Evolutionary conservation across 225 moss, liverwort and hornwort genomes (phyloP).

Genomic region (Asterella californica): DNA sequence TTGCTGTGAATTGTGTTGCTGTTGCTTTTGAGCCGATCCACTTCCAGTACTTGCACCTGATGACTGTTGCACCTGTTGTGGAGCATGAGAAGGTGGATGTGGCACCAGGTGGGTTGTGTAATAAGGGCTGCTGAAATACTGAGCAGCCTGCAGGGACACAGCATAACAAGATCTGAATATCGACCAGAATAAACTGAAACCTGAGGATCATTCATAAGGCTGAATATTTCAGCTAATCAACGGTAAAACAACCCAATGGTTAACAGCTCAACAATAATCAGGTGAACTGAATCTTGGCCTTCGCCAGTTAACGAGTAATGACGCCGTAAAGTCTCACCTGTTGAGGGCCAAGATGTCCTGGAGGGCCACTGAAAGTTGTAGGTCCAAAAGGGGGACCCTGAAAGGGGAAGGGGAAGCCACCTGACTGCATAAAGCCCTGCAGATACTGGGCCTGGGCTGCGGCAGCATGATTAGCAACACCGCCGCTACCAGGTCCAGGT

Average conservation of each 20-base stretch:
- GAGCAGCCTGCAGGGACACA: slow-evolving; percentile 56
- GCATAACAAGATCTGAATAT: not conserved
- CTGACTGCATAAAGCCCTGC: slow-evolving; percentile 78
- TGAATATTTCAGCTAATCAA: not conserved
- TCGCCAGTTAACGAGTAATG: not conserved
- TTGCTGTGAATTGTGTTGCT: slow-evolving; percentile 42
- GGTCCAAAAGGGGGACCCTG: slow-evolving; percentile 59
- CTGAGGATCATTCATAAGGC: not conserved
- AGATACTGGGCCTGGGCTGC: slow-evolving; percentile 69
- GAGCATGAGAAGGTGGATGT: slow-evolving; percentile 55
- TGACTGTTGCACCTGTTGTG: slow-evolving; percentile 52
- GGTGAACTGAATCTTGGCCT: not conserved
- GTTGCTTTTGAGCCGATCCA: slow-evolving; percentile 31
- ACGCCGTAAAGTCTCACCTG: slow-evolving; percentile 44
- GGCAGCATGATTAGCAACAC: slow-evolving; percentile 42
- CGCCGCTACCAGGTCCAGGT: slow-evolving; percentile 41
- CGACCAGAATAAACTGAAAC: not conserved
- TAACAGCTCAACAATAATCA: not conserved
- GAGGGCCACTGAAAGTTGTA: slow-evolving; percentile 47
- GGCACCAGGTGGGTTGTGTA: slow-evolving; percentile 53
- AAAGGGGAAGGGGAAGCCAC: slow-evolving; percentile 63
- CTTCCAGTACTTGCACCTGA: slow-evolving; percentile 34
- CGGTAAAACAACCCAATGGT: not conserved
- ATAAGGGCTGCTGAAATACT: slow-evolving; percentile 65
- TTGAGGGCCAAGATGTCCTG: slow-evolving; percentile 53